Evolutionary conservation across 2,329 filamentous ascomycete genomes (phyloP), one percentile per base, ranked within the genome.

Genomic region (Tothia fuscella): DNA sequence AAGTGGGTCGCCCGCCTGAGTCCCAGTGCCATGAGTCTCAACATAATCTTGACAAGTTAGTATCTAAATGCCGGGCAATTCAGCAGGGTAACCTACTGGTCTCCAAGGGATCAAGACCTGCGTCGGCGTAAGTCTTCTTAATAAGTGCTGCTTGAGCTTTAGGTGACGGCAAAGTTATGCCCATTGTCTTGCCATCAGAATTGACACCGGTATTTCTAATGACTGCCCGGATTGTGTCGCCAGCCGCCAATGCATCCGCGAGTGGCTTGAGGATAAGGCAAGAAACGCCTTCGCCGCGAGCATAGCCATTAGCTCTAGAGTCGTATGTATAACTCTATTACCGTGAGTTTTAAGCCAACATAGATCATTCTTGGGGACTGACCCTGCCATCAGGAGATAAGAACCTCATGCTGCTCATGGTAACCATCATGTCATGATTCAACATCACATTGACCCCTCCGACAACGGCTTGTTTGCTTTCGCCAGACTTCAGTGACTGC

Each of bases 371-470:
- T 6, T 10, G 21, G 35, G 9, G 16, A 21, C 19, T n/a, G 25
- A 22, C 17, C 38, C 41, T 13, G 56, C 61, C 1, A 12, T 54
- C 50, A 1, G 54, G 50, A 3, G 58, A 61, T 4, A 68, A 49
- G 0, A 66, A 52, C 1, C 59, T 58, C 25, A 62, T 52, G 26
- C 60, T 53, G 2, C 53, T 50, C 51, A 64, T 54, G 0, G 51
- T 45, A 4, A 55, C 50, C 5, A 51, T 56, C 29, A 54, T 51
- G 3, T 44, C 47, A 0, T 59, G 61, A 5, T 50, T 51, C 7
- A 61, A 41, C n/a, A 65, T 57, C 3, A 65, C 46, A 32, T 57
- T 63, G 2, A 52, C 52, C 3, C 62, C 61, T 12, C 53, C 58
- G 5, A 63, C 61, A 6, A 66, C 21, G 5, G 61, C 60, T 37